Conservation (phyloP, 208 protist species). For the Leishmania lainsoni region DNA sequence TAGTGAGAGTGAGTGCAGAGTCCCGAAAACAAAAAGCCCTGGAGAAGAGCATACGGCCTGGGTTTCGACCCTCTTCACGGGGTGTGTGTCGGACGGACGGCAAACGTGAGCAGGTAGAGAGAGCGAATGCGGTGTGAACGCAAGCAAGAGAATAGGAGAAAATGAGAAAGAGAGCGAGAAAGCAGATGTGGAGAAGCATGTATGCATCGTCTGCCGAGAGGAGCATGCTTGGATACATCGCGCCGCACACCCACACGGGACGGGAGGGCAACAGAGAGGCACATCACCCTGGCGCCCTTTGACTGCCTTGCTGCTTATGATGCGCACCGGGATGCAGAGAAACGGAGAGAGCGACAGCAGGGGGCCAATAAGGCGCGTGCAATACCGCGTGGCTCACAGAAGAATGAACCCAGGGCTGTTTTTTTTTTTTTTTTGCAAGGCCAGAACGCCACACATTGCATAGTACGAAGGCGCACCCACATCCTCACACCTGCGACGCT, state of each 20-base stretch:
- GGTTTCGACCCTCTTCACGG: not conserved
- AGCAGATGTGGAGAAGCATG: not conserved
- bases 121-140: not conserved
- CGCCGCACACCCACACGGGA: not conserved
- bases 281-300: not conserved
- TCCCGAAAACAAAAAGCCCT: not conserved
- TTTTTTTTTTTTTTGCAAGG: not conserved
- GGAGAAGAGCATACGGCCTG: not conserved
- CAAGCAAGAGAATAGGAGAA: too few relatives aligned
- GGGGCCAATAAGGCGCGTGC: not conserved
- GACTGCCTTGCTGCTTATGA: not conserved
- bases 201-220: not conserved
- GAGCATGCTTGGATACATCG: not conserved
- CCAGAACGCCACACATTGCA: not conserved
- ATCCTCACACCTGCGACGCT: not conserved
- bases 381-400: not conserved
- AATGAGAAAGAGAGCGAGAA: not conserved
- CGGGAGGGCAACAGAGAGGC: not conserved
- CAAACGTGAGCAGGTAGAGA: not conserved
- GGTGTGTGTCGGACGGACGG: not conserved
- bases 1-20: not conserved
- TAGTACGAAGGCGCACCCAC: not conserved
- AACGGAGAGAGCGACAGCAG: not conserved
- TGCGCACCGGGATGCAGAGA: not conserved
- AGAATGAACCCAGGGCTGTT: not conserved